Conservation (phyloP, 108 stramenopile species). For the Nannochloropsis oceanica region DNA sequence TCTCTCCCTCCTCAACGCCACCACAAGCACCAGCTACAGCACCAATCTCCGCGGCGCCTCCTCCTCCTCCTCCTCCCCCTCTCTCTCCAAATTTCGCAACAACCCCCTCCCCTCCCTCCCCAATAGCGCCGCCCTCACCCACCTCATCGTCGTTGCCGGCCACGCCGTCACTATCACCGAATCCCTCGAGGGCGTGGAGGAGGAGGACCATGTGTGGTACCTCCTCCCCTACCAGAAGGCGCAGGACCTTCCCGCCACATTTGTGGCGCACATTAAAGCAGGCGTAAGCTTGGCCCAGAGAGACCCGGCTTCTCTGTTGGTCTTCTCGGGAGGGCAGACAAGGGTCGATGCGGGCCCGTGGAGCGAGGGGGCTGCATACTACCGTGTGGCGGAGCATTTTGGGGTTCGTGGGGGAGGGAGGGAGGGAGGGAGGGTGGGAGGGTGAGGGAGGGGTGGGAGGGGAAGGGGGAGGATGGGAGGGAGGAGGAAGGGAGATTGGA, state of each 20-base stretch:
- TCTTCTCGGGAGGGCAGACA: slow-evolving; percentile 89
- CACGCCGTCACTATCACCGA: slow-evolving; percentile 40
- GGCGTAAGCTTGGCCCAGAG: slow-evolving; percentile 55
- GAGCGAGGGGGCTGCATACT: slow-evolving; percentile 38
- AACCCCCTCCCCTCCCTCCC: too few relatives aligned
- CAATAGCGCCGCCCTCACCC: slow-evolving; percentile 27
- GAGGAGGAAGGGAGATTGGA: too few relatives aligned
- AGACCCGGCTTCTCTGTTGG: slow-evolving; percentile 58
- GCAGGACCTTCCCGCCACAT: slow-evolving; percentile 64
- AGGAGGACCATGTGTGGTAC: slow-evolving; percentile 64
- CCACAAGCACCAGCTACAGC: too few relatives aligned
- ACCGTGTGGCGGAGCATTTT: slow-evolving; percentile 36
- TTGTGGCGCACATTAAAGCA: slow-evolving; percentile 65
- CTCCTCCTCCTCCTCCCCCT: too few relatives aligned
- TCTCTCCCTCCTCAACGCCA: too few relatives aligned
- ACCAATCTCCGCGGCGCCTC: too few relatives aligned
- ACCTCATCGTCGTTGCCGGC: slow-evolving; percentile 41
- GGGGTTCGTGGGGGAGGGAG: slow-evolving; percentile 29
- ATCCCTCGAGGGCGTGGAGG: slow-evolving; percentile 23
- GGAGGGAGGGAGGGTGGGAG: too few relatives aligned
- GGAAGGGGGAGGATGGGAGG: too few relatives aligned
- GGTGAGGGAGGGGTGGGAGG: too few relatives aligned
- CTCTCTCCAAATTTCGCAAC: too few relatives aligned
- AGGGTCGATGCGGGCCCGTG: slow-evolving; percentile 56
- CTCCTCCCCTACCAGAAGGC: slow-evolving; percentile 72